Evolutionary conservation across 768 basidiomycete genomes (phyloP), one percentile per base, ranked within the genome.

Genomic region (Amyloporia xantha): DNA sequence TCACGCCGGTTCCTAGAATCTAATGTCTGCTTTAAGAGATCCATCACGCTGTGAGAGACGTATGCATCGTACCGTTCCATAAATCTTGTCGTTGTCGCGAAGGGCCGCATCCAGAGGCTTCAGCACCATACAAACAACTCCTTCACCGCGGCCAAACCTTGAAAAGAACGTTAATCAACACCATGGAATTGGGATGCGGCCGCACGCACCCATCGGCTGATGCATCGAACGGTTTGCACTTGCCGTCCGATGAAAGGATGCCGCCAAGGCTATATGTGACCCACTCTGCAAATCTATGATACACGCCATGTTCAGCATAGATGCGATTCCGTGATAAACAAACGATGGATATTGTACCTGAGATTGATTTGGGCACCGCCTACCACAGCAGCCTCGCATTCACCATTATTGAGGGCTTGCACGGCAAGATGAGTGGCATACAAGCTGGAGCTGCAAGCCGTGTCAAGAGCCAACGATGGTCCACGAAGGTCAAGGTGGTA

Each of bases 401-500:
- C 77, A 1, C 73, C 74, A 25, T 57, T 61, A 19, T 60, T 60
- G 3, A 78, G 61, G 0, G 73, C 68, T 25, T 71, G 69, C 1
- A 76, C 63, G 2, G 72, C 77, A 13, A 78, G 66, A 59, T 79
- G 76, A 39, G 74, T 63, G 2, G 72, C 74, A 6, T 65, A 70
- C n/a, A 72, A 57, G 12, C 66, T 68, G n/a, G 75, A 77, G 35
- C 73, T 76, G 53, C 77, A 78, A 1, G 74, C 74, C 0, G 73
- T 76, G 50, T 79, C 76, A 0, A 71, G 54, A 3, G 75, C 71
- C 24, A 78, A 49, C 2, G 78, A 78, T 12, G 77, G 78, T 9
- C 76, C 76, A 1, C 61, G 66, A 19, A 70, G 49, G 43, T 71
- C 67, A 35, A 73, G 57, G 46, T 70, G 66, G 52, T 74, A 71